Base-by-base conservation (phyloP, 1,284 basidiomycete genomes). In the Heliocybe sulcata region DNA sequence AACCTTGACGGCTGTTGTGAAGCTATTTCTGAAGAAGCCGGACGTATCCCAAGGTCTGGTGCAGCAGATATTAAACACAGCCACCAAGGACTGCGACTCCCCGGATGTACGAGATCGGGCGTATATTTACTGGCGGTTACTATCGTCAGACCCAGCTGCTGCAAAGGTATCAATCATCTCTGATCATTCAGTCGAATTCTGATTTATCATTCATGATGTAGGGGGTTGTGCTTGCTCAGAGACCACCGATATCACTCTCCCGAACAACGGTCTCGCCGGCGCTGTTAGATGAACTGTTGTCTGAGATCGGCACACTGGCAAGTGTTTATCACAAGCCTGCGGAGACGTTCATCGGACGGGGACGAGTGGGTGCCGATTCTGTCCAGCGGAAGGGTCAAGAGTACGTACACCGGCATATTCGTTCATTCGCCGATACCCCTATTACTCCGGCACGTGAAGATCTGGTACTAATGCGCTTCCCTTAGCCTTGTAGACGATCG, bases 301-400 rank as follows among this genome's bases (percentile, higher is more conserved):
- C 85, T 35, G 94, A 97, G 65, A 82, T 98, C 31, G 92, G 90
- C 1, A 87, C 81, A 54, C 75, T 98, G 19, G 91, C 95, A 1
- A 94, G 90, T 66, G 94, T 97, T 2, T 98, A 98, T 65, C 94
- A 98, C 73, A 98, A 96, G 69, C 97, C 97, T 0, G 87, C 87
- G 19, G 92, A 87, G 68, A 95, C 93, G 0, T 95, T 95, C 64
- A 83, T 95, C 56, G 93, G 93, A 1, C 81, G 82, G 61, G 93
- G 93, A 11, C 77, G 92, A 42, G 77, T 95, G 55, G 86, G 94
- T 9, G 92, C 87, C 0, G 93, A 96, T 61, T 81, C 91, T 16
- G 78, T 97, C 63, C 83, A 85, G 55, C 78, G 80, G 64, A 85
- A 83, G 64, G 82, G 77, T 51, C 62, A 73, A 58, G 92, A 92